Evolutionary conservation across 768 basidiomycete genomes (phyloP), one percentile per base, ranked within the genome.

Genomic region (Psilocybe cubensis): DNA sequence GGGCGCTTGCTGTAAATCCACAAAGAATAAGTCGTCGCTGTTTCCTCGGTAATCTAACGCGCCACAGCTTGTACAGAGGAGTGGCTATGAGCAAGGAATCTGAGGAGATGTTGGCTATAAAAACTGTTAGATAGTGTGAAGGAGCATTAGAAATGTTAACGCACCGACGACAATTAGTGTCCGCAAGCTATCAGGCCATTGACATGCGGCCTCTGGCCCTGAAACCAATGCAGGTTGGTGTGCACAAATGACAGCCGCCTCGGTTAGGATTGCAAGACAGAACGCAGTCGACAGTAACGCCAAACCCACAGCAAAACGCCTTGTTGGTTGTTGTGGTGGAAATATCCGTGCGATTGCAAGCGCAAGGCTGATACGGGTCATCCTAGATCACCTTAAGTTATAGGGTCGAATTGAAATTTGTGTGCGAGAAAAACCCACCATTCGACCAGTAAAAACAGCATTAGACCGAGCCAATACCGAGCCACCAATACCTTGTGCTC

Each of bases 311-410:
- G 60, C 54, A 31, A 60, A 61, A n/a, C 47, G 51, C 14, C 60
- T 52, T 9, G 60, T 61, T 21, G 52, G 43, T 25, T 59, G 57
- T 40, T 40, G 27, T 21, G 50, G 35, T 2, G 57, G 58, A 35
- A 61, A 64, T 47, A 64, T 55, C 24, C 63, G 58, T 8, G 63
- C 58, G 24, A 64, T 57, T n/a, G 63, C 58, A 1, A 64, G 52
- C 1, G 60, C 57, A 11, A 64, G 55, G 21, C 63, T 64, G 21
- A 57, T 54, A 7, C 63, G 63, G 7, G 52, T 51, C 31, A 52
- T 47, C 55, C 63, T 64, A 41, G 33, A 9, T 10, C 3, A 40
- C 11, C 11, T 23, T 20, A 14, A 20, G 25, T 20, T 29, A 0
- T 18, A 4, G 12, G 14, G 12, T 6, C 2, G 14, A 17, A 23